Evolutionary conservation across 2,329 filamentous ascomycete genomes (phyloP).

Genomic region (Ophiocordyceps sinensis): DNA sequence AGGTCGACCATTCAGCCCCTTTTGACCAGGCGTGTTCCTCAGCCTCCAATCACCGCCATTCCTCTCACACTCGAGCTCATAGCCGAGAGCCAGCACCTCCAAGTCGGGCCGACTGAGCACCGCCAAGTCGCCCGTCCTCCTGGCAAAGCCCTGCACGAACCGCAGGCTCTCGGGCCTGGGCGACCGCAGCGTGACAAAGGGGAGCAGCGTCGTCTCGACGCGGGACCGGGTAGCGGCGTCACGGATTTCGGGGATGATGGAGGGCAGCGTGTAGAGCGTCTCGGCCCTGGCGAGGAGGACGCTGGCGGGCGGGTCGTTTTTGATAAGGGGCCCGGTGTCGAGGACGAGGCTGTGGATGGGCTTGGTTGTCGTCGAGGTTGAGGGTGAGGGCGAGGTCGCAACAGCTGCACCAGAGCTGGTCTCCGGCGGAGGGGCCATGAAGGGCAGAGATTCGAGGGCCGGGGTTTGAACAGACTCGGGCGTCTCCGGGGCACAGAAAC

Average conservation of each 20-base stretch:
- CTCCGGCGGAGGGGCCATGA: background rate
- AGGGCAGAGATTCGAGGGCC: too few relatives aligned
- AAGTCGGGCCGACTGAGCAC: slow-evolving; percentile 84
- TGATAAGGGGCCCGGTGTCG: slow-evolving; percentile 85
- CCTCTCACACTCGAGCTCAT: slow-evolving; percentile 85
- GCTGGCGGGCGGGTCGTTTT: slow-evolving; percentile 77
- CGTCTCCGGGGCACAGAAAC: too few relatives aligned
- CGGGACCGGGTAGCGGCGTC: slow-evolving; percentile 68
- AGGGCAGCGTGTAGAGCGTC: slow-evolving; percentile 66
- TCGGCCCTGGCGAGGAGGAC: slow-evolving; percentile 67
- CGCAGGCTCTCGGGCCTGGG: slow-evolving; percentile 66
- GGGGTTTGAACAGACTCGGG: too few relatives aligned
- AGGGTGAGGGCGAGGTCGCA: background rate
- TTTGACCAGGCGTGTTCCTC: slow-evolving; percentile 65
- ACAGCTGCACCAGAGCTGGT: slow-evolving; percentile 2
- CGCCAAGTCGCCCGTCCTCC: slow-evolving; percentile 75
- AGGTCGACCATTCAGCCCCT: slow-evolving; percentile 54
- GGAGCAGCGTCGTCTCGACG: slow-evolving; percentile 70
- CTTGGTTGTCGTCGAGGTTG: slow-evolving; percentile 30
- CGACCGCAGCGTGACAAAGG: slow-evolving; percentile 66
- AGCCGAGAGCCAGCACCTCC: slow-evolving; percentile 76
- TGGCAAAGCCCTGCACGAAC: slow-evolving; percentile 70
- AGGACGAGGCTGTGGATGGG: slow-evolving; percentile 72
- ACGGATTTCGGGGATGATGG: slow-evolving; percentile 76
- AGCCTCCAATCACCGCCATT: slow-evolving; percentile 84